These are phyloP conservation scores for Pseudogymnoascus pannorum DNA, from an alignment of 2,329 filamentous ascomycete species.

Conservation along the genomic window DNA sequence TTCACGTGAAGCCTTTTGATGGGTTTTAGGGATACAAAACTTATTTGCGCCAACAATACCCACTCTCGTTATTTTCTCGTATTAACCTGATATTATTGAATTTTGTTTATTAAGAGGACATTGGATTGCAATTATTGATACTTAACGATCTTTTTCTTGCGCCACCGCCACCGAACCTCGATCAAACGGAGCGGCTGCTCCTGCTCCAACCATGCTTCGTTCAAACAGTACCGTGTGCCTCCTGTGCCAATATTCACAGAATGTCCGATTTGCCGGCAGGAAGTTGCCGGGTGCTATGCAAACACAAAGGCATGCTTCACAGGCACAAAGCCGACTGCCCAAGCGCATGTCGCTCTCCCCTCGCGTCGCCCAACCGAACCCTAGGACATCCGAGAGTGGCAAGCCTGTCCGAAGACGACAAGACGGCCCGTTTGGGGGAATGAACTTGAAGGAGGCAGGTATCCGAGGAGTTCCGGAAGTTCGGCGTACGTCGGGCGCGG, in stretches of 20 bases:
- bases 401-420: conserved; percentile 34
- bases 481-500: conserved; percentile 21
- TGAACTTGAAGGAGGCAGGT: conserved; percentile 47
- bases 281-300: conserved; percentile 1
- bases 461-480: conserved; percentile 35
- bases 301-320: conserved; percentile 18
- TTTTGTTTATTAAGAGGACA: not conserved
- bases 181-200: conserved; percentile 4
- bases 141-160: not conserved
- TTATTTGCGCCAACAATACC: conserved; percentile 5
- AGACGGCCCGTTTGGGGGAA: conserved; percentile 49
- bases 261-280: not conserved
- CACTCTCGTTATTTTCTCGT: not conserved
- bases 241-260: conserved; percentile 7
- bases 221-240: conserved; percentile 10
- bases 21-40: conserved; percentile 3
- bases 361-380: conserved; percentile 30
- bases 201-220: conserved; percentile 7
- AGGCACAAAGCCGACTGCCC: conserved; percentile 36
- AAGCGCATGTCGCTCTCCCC: conserved; percentile 45
- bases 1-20: conserved; percentile 1
- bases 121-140: not conserved
- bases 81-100: not conserved
- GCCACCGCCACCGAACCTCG: conserved; percentile 3
- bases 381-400: conserved; percentile 19